Conservation (phyloP, 2,329 filamentous ascomycete genomes). For the Fusarium veterinarium region DNA sequence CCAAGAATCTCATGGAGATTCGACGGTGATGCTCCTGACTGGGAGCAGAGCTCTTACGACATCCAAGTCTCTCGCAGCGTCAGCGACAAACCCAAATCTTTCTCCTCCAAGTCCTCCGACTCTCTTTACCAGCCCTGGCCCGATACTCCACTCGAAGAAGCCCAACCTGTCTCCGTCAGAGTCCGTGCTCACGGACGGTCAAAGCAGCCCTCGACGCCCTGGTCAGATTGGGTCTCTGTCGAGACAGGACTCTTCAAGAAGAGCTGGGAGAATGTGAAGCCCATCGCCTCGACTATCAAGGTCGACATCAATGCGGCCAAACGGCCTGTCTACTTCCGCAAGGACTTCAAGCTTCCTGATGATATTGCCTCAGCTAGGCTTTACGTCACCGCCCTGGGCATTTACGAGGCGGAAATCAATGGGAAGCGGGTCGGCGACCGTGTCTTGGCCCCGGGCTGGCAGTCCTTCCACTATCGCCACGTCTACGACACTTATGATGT, state of each 20-base stretch:
- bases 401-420: conserved; percentile 62
- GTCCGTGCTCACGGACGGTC: conserved; percentile 48
- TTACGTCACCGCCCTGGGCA: conserved; percentile 59
- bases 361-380: conserved; percentile 53
- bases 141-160: conserved; percentile 45
- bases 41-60: conserved; percentile 58
- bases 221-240: conserved; percentile 47
- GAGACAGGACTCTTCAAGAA: conserved; percentile 49
- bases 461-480: conserved; percentile 61
- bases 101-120: conserved; percentile 48
- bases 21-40: conserved; percentile 51
- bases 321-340: conserved; percentile 49
- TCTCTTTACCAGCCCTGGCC: conserved; percentile 61
- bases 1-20: conserved; percentile 62
- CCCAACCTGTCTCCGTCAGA: conserved; percentile 50
- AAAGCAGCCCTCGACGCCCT: conserved; percentile 34
- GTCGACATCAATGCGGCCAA: conserved; percentile 45
- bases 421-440: conserved; percentile 46
- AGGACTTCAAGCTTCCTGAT: conserved; percentile 45
- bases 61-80: conserved; percentile 52
- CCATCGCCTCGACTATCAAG: conserved; percentile 48
- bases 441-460: conserved; percentile 64
- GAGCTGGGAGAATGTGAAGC: conserved; percentile 47
- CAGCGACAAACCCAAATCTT: conserved; percentile 10
- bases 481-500: conserved; percentile 67